Evolutionary conservation across 1,284 basidiomycete species (phyloP).

Genomic region (Ganoderma leucocontextum): DNA sequence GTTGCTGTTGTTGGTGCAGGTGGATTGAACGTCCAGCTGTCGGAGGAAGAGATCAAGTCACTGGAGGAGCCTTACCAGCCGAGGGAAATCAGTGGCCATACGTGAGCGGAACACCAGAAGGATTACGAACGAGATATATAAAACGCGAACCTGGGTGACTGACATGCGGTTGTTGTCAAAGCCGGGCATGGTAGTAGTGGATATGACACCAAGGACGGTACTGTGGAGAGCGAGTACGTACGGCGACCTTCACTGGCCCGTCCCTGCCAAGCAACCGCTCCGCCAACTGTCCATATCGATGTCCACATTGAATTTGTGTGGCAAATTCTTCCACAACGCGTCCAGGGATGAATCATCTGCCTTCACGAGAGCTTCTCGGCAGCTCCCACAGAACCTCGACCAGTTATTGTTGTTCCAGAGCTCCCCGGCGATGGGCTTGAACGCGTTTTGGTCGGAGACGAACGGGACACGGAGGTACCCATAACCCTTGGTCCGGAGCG

Average conservation of each 20-base stretch:
- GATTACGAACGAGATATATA: too few relatives aligned
- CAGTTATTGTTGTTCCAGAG: background rate
- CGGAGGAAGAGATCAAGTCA: constrained; percentile 23
- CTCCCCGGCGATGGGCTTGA: background rate
- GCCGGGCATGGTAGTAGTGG: too few relatives aligned
- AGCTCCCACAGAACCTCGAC: background rate
- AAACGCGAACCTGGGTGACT: too few relatives aligned
- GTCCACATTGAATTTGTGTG: background rate
- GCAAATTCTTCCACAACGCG: background rate
- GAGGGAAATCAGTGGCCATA: constrained; percentile 22
- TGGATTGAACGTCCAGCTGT: constrained; percentile 19
- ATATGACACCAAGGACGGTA: too few relatives aligned
- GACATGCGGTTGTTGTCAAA: too few relatives aligned
- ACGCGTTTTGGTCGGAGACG: background rate
- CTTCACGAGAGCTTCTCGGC: background rate
- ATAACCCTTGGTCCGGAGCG: background rate
- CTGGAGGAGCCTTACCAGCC: constrained; percentile 50
- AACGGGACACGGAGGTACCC: too few relatives aligned
- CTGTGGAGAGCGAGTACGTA: too few relatives aligned
- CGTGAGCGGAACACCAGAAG: background rate
- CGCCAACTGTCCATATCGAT: background rate
- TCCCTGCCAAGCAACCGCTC: background rate
- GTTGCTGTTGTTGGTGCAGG: background rate
- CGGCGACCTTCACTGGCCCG: too few relatives aligned
- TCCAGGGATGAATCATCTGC: background rate